phyloP scores from a whole-genome alignment of 306 rosid genomes.

The Cyclanthera cordifolia region DNA sequence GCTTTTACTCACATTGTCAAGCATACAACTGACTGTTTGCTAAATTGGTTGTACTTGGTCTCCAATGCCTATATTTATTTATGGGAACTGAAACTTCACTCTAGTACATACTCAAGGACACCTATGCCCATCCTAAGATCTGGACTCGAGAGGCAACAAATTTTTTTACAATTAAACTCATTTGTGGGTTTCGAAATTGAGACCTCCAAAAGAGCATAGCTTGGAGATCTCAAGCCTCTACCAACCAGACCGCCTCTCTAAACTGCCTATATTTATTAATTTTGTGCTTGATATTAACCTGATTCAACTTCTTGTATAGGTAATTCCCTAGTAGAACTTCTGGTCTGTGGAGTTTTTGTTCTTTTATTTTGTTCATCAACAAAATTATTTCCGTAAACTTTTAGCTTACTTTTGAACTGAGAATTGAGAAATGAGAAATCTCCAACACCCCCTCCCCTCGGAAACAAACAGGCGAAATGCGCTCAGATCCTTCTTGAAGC shows the following conservation, averaged over 20 bases:
- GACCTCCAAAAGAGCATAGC: too few species aligned
- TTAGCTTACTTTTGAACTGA: background rate
- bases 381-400: background rate
- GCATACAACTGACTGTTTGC: background rate
- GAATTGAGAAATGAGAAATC: background rate
- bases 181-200: too few species aligned
- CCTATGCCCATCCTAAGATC: too few species aligned
- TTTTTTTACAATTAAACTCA: too few species aligned
- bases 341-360: too few species aligned
- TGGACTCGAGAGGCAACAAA: too few species aligned
- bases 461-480: conserved; percentile 63
- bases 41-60: background rate
- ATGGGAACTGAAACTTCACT: too few species aligned
- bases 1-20: background rate
- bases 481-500: conserved; percentile 92
- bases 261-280: background rate
- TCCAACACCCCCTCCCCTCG: background rate
- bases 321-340: background rate
- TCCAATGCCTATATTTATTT: too few species aligned
- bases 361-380: too few species aligned
- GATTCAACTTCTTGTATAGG: background rate
- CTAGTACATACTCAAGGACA: too few species aligned
- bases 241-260: too few species aligned
- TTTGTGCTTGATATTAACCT: conserved; percentile 1
- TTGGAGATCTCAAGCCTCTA: too few species aligned